Percentiles rank a stretch among this genome's conserved stretches.
These are phyloP conservation scores for Parmales sp. DNA, from an alignment of 108 stramenopile species.

Conservation along the genomic window DNA sequence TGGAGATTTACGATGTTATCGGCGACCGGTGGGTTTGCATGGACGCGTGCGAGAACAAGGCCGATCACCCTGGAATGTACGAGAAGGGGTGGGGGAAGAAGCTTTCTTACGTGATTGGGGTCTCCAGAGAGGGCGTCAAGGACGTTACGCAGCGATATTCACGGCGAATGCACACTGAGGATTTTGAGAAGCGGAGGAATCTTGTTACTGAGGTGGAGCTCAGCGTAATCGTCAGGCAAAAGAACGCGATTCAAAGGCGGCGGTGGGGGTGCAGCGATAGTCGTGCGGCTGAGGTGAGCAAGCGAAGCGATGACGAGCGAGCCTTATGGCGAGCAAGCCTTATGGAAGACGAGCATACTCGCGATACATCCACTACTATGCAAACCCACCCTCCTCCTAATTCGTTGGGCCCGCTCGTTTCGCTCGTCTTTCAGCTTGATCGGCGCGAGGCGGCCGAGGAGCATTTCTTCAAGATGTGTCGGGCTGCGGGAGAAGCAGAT, in stretches of 20 bases:
- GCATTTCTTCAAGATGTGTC: conserved; percentile 25
- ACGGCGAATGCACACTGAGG: conserved; percentile 41
- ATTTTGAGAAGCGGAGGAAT: conserved; percentile 54
- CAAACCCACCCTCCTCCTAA: background rate
- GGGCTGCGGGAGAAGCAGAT: conserved; percentile 31
- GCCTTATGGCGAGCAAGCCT: conserved; percentile 13
- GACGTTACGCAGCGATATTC: conserved; percentile 90
- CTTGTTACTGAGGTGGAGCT: conserved; percentile 35
- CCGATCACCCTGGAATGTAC: conserved; percentile 88
- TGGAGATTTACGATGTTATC: conserved; percentile 62
- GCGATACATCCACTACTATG: too few relatives aligned
- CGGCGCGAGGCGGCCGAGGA: conserved; percentile 21
- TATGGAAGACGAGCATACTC: too few relatives aligned
- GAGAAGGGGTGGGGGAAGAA: conserved; percentile 96
- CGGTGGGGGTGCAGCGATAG: too few relatives aligned
- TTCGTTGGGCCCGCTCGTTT: conserved; percentile 27
- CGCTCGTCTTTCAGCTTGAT: conserved; percentile 35
- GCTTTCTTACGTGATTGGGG: conserved; percentile 62
- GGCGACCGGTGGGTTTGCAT: conserved; percentile 69
- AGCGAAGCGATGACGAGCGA: conserved; percentile 21
- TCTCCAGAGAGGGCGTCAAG: conserved; percentile 45
- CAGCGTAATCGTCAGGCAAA: conserved; percentile 10
- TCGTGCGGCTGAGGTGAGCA: too few relatives aligned
- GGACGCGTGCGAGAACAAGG: conserved; percentile 86
- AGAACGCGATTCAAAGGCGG: conserved; percentile 39